Evolutionary conservation across 2,329 filamentous ascomycete genomes (phyloP).

Genomic region (Stachybotrys echinatus): DNA sequence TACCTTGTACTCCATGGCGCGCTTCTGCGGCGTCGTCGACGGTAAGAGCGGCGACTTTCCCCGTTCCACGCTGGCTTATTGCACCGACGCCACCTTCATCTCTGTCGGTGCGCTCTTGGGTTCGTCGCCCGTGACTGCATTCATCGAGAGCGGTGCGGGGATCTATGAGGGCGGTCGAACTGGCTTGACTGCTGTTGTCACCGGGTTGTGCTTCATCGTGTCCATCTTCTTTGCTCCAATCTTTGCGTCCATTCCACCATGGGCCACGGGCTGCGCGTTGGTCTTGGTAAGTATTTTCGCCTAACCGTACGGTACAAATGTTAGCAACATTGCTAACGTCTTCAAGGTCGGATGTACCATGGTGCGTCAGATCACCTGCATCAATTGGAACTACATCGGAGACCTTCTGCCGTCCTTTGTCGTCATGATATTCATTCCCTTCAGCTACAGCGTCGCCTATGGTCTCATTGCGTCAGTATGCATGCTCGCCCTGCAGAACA

Average conservation of each 20-base stretch:
- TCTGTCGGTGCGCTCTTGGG: slow-evolving; percentile 67
- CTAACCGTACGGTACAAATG: background rate
- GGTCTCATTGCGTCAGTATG: slow-evolving; percentile 64
- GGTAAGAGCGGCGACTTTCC: slow-evolving; percentile 74
- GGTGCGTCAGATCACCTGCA: slow-evolving; percentile 67
- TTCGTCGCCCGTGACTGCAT: slow-evolving; percentile 66
- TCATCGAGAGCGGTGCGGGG: slow-evolving; percentile 70
- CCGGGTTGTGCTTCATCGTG: slow-evolving; percentile 65
- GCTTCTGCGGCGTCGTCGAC: slow-evolving; percentile 63
- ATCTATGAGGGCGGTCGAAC: slow-evolving; percentile 72
- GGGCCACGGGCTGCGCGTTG: slow-evolving; percentile 71
- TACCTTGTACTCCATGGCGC: slow-evolving; percentile 76
- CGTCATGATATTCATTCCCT: slow-evolving; percentile 70
- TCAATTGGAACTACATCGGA: slow-evolving; percentile 74
- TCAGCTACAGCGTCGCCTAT: slow-evolving; percentile 74
- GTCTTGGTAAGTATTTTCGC: slow-evolving; percentile 49
- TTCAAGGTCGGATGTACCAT: slow-evolving; percentile 66
- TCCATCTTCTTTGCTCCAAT: slow-evolving; percentile 73
- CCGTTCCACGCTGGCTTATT: slow-evolving; percentile 75
- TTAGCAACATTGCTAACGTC: slow-evolving; percentile 1
- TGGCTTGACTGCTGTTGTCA: slow-evolving; percentile 64
- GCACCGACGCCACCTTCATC: slow-evolving; percentile 65
- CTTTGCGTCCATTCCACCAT: slow-evolving; percentile 71
- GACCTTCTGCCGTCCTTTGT: slow-evolving; percentile 73
- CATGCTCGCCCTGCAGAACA: background rate